These are phyloP conservation scores for Rhizopogon vulgaris DNA, from an alignment of 768 basidiomycete genomes.

Conservation along the genomic window DNA sequence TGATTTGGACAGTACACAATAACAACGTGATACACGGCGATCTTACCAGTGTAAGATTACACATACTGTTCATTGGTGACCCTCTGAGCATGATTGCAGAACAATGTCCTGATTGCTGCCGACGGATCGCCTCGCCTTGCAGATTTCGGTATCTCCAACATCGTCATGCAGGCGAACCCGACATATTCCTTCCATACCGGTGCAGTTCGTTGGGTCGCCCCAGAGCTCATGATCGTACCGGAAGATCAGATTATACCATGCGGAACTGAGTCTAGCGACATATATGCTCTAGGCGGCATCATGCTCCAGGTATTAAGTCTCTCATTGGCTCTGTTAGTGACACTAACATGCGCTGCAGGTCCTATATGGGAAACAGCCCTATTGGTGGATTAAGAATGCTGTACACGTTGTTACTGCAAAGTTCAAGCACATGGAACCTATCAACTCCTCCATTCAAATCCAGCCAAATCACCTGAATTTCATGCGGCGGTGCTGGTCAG, in stretches of 20 bases:
- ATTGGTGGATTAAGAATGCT: constrained; percentile 16
- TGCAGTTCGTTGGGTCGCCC: constrained; percentile 11
- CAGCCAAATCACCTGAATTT: constrained; percentile 11
- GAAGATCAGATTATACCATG: constrained; percentile 2
- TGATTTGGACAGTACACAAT: constrained; percentile 1
- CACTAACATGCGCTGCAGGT: constrained; percentile 14
- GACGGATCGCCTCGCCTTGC: constrained; percentile 9
- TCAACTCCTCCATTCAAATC: constrained; percentile 5
- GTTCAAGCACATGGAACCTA: constrained; percentile 9
- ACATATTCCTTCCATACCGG: constrained; percentile 15
- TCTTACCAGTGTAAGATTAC: constrained; percentile 4
- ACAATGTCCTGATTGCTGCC: constrained; percentile 4
- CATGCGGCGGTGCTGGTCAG: constrained; percentile 20
- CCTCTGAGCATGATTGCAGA: not conserved
- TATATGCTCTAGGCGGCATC: constrained; percentile 16
- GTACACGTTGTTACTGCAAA: constrained; percentile 16
- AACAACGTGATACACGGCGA: constrained; percentile 5
- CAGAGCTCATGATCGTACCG: constrained; percentile 8
- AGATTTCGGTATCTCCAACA: constrained; percentile 40
- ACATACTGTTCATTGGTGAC: not conserved
- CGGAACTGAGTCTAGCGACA: constrained; percentile 7
- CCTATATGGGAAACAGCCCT: constrained; percentile 17
- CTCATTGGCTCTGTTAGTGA: not conserved
- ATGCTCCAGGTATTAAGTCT: constrained; percentile 12
- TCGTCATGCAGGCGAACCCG: constrained; percentile 29